Percentiles rank a stretch among this genome's conserved stretches.
Conservation (phyloP, 2,329 filamentous ascomycete species). For the Cryphonectria parasitica region DNA sequence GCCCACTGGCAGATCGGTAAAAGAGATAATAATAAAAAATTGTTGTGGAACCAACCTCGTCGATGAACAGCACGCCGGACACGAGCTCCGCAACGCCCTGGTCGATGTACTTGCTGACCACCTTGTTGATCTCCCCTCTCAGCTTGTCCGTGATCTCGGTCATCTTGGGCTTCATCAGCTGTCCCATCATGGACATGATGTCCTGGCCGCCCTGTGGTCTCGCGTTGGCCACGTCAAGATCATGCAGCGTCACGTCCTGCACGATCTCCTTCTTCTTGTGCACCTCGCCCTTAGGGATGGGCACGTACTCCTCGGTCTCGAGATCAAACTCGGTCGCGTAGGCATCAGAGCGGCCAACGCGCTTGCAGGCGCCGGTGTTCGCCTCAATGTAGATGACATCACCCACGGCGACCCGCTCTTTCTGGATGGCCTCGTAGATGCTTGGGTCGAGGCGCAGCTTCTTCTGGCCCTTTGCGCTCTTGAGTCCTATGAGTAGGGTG, state of each 20-base stretch:
- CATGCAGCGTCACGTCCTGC: conserved; percentile 96
- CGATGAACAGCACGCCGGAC: conserved; percentile 97
- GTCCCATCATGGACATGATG: conserved; percentile 99
- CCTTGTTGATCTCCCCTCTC: conserved; percentile 95
- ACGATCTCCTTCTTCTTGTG: conserved; percentile 99
- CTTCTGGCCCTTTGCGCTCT: conserved; percentile 96
- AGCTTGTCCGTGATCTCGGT: conserved; percentile 99
- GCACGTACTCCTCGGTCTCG: conserved; percentile 98
- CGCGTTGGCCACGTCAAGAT: conserved; percentile 94
- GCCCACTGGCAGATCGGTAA: conserved; percentile 5
- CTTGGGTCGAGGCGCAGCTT: conserved; percentile 95
- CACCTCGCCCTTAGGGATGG: conserved; percentile 97
- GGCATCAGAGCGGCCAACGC: conserved; percentile 92
- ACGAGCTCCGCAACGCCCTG: conserved; percentile 97
- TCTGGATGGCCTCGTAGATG: conserved; percentile 99
- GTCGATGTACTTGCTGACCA: conserved; percentile 98
- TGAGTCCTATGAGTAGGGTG: conserved; percentile 90
- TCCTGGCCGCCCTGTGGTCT: conserved; percentile 96
- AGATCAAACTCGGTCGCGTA: conserved; percentile 99
- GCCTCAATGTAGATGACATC: conserved; percentile 99
- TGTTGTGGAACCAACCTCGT: conserved; percentile 69
- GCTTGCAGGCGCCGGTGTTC: conserved; percentile 97
- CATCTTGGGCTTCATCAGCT: conserved; percentile 99
- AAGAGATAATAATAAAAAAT: background rate
- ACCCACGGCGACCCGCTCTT: conserved; percentile 92